These are phyloP conservation scores for Wickerhamomyces mucosus DNA, from an alignment of 805 yeast genomes.

Conservation along the genomic window DNA sequence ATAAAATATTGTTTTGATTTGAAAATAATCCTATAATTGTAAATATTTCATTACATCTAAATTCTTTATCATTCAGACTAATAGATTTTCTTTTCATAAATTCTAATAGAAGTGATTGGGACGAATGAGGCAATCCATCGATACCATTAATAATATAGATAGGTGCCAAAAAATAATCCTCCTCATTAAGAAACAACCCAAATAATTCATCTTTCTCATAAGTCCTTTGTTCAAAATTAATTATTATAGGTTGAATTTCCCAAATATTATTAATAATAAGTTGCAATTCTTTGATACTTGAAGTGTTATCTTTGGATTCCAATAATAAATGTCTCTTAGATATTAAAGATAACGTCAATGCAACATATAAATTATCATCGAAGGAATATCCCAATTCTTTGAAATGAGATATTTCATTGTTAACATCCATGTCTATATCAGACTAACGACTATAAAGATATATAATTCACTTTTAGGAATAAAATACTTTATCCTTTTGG, in stretches of 20 bases:
- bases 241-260: conserved; percentile 2
- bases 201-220: background rate
- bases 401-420: too few species aligned
- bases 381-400: too few species aligned
- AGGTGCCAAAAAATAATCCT: background rate
- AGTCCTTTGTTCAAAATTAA: conserved; percentile 1
- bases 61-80: background rate
- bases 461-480: too few species aligned
- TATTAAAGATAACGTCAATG: conserved; percentile 11
- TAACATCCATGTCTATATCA: too few species aligned
- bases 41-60: conserved; percentile 6
- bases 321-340: conserved; percentile 21
- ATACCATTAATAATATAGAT: conserved; percentile 7
- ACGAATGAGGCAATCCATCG: conserved; percentile 5
- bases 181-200: conserved; percentile 7
- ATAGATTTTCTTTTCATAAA: conserved; percentile 2
- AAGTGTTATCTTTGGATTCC: conserved; percentile 10
- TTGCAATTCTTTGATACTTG: conserved; percentile 12
- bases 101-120: conserved; percentile 3
- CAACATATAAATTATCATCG: conserved; percentile 10
- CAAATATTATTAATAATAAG: conserved; percentile 7
- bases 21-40: conserved; percentile 14
- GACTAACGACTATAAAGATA: too few species aligned
- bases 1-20: conserved; percentile 11
- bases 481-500: too few species aligned